Evolutionary conservation across 1,139 yeast species (phyloP), one percentile per base, ranked within the genome.

Genomic region (Blastobotrys capitulatus): DNA sequence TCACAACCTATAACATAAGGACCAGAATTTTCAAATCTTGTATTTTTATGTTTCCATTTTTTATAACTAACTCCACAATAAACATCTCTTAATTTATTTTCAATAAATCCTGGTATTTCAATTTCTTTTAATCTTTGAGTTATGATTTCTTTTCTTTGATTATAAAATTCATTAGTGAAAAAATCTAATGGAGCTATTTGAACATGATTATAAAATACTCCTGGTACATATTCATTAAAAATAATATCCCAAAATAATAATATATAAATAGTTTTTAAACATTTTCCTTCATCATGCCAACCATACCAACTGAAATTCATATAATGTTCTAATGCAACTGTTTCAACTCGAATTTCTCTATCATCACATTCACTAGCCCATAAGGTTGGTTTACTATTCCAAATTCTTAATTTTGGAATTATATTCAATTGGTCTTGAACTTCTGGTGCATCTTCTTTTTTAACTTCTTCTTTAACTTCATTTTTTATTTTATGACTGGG

Each of bases 261-360:
- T 1, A 61, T 61, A 52, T 62, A 66, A 12, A 68, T 47, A 0
- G 70, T 61, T 27, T 57, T 54, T 42, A 70, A 50, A 35, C 65
- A 59, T 2, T 69, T 55, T 44, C 64, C 65, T 50, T 70, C 74
- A 18, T 62, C 64, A 54, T 70, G 73, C 38, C 62, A 62, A 2
- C 73, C 73, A 13, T 53, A 48, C 61, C 64, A 69, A 3, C 68
- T 69, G 2, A 19, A 15, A 2, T 19, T 13, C 20, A 22, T 10
- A 51, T 69, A 69, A 43, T 63, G 57, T 20, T 57, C 52, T 27
- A 69, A 52, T 2, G 71, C 69, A 4, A 63, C 59, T 25, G 59
- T 60, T 50, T 70, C 74, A 2, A 70, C 74, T 1, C 67, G 54
- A 12, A 52, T 48, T 7, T 12, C 48, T 20, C 35, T 31, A n/a